Base-by-base conservation (phyloP, 331 rosid species). In the Rhamnella rubrinervis region DNA sequence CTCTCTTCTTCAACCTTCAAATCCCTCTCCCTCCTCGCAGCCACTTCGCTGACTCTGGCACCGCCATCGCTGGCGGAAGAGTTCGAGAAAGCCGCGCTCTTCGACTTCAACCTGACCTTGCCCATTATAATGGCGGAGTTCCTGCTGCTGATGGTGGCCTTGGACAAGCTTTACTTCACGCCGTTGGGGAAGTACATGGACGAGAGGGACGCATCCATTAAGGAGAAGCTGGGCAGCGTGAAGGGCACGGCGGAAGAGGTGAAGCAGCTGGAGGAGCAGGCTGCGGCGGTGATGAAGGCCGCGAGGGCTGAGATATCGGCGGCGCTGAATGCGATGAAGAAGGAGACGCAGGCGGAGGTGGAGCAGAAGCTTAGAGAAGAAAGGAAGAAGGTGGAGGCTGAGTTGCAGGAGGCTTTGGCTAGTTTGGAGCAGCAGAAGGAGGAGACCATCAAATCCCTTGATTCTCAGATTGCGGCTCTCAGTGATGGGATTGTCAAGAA, bases 151-250 rank as follows among this genome's bases (percentile, higher is more conserved):
- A 91, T 88, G 98, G 75, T 95, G 17, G 97, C 87, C 0, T 73
- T 95, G 46, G 96, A 91, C 88, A 95, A 95, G 80, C 0, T 95
- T 6, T 95, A 83, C 83, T 95, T 78, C 88, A 64, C 83, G 50
- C 99, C 97, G 0, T 78, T 95, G 1, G 97, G 99, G 2, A 83
- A 76, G 4, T 95, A 89, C 92, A 91, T 89, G 97, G 99, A 91
- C 78, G 85, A 83, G 4, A 71, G 97, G 26, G 99, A 95, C 78
- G 78, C 89, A 0, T 75, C 77, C 7, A 95, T 91, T 12, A 88
- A 89, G 21, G 99, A 84, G 85, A 95, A 86, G 85, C 92, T 95
- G 10, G 61, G 13, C 82, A 79, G 95, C 84, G 96, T 91, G 39
- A 87, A 89, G 86, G 96, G 89, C 81, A 95, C 96, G 0, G 91